A percentile compares a stretch with the other conserved stretches of the same genome.
Evolutionary conservation across 345 rosid species (phyloP).

Genomic region (Laguncularia racemosa): DNA sequence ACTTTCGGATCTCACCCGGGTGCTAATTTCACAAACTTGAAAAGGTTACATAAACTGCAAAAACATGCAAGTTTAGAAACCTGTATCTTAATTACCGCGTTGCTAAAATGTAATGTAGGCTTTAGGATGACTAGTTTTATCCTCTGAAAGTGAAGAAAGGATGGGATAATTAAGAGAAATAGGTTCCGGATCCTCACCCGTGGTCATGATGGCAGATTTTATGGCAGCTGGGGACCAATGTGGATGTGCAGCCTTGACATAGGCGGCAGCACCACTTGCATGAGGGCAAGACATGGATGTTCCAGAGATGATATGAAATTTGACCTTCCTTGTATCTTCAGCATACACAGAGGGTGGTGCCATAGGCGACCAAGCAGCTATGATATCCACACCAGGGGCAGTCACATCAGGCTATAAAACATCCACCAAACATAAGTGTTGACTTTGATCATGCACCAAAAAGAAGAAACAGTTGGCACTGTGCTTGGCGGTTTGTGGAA

Average conservation of each 20-base stretch:
- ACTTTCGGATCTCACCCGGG: too few relatives aligned
- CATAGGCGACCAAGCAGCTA: constrained; percentile 22
- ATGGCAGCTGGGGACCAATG: constrained; percentile 29
- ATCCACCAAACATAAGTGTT: background rate
- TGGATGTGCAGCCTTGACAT: constrained; percentile 20
- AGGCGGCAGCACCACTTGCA: constrained; percentile 19
- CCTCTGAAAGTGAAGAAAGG: background rate
- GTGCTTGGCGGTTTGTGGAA: too few relatives aligned
- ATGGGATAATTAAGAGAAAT: background rate
- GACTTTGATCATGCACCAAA: too few relatives aligned
- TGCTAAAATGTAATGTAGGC: background rate
- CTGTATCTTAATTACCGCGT: background rate
- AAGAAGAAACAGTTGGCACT: too few relatives aligned
- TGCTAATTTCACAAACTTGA: too few relatives aligned
- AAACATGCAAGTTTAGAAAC: too few relatives aligned
- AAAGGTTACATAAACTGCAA: too few relatives aligned
- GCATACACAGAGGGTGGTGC: background rate
- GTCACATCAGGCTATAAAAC: constrained; percentile 25
- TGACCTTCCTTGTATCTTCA: constrained; percentile 6
- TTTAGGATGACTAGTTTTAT: background rate
- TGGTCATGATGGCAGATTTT: constrained; percentile 22
- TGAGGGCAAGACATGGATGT: constrained; percentile 35
- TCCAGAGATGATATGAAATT: constrained; percentile 9
- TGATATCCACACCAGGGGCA: constrained; percentile 31
- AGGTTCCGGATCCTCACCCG: background rate